Base-by-base conservation (phyloP, 192 early-diverging fungal species). In the Kickxella alabastrina region DNA sequence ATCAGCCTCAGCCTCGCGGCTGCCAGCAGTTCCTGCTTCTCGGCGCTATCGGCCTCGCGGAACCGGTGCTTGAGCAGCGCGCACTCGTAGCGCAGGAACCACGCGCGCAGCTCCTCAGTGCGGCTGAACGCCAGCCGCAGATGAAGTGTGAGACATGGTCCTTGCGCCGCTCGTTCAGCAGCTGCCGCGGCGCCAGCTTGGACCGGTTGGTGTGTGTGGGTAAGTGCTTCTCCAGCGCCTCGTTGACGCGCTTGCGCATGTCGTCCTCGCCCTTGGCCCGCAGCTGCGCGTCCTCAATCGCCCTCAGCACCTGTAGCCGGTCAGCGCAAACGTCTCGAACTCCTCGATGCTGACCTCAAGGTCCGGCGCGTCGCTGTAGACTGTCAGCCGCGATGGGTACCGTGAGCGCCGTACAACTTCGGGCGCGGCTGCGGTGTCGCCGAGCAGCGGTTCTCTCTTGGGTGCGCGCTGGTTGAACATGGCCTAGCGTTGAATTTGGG, bases 101-200 rank as follows among this genome's bases (percentile, higher is more conserved):
- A 91, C 17, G 56, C 57, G 43, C 87, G 80, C 44, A 87, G 79
- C 19, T 86, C 83, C 42, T 86, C 87, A 28, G 84, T 85, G 22
- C 62, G 62, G 39, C 45, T 78, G 43, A 62, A 91, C 0, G 89
- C 90, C 34, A 92, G 64, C 34, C 87, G 83, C 24, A 92, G 17
- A 92, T 86, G 67, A 87, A 90, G 57, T 92, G 90, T 48, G 83
- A 86, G 21, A 92, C 67, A 32, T 88, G 82, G 77, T 92, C 90
- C 62, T 91, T 89, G 43, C 81, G 69, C 34, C 90, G 77, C 47
- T 92, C 82, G 22, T 69, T 69, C 35, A 79, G 62, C 6, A 81
- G 38, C 38, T 79, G 70, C 24, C 57, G 77, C 4, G 58, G 22
- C 10, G 49, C 54, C 36, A 65, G 53, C 34, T 71, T 54, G 24